Conservation (phyloP, 768 basidiomycete species). For the Boletus coccyginus region DNA sequence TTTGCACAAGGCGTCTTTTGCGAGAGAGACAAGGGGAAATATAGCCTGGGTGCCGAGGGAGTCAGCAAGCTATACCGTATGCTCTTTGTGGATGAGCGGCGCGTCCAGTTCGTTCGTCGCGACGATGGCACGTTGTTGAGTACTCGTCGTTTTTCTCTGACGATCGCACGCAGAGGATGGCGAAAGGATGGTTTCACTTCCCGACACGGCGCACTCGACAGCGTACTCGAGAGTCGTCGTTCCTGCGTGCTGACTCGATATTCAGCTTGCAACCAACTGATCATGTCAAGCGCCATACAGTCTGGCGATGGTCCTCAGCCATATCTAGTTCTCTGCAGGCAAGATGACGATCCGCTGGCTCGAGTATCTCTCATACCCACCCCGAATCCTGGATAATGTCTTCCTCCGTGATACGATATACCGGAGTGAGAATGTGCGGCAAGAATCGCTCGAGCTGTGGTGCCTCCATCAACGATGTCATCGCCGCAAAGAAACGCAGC, state of each 20-base stretch:
- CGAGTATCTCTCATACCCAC: constrained; percentile 49
- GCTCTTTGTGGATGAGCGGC: background rate
- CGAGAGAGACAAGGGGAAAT: constrained; percentile 1
- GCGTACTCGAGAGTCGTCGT: too few relatives aligned
- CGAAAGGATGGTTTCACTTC: too few relatives aligned
- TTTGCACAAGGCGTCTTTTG: background rate
- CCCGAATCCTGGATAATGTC: constrained; percentile 74
- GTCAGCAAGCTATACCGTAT: background rate
- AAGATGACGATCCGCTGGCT: background rate
- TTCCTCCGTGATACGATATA: constrained; percentile 86
- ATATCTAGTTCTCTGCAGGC: background rate
- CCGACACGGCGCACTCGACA: too few relatives aligned
- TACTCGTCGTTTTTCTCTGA: too few relatives aligned
- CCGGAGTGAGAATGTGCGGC: constrained; percentile 80
- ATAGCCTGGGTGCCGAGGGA: background rate
- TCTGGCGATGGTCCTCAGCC: background rate
- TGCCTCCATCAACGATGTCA: constrained; percentile 69
- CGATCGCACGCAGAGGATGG: too few relatives aligned
- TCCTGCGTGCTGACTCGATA: too few relatives aligned
- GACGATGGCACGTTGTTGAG: too few relatives aligned
- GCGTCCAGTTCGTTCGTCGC: background rate
- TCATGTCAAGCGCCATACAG: background rate
- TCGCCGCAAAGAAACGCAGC: constrained; percentile 92
- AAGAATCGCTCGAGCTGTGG: constrained; percentile 63
- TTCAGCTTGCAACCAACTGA: too few relatives aligned